Base-by-base conservation (phyloP, 805 yeast species). In the Brettanomyces naardenensis region DNA sequence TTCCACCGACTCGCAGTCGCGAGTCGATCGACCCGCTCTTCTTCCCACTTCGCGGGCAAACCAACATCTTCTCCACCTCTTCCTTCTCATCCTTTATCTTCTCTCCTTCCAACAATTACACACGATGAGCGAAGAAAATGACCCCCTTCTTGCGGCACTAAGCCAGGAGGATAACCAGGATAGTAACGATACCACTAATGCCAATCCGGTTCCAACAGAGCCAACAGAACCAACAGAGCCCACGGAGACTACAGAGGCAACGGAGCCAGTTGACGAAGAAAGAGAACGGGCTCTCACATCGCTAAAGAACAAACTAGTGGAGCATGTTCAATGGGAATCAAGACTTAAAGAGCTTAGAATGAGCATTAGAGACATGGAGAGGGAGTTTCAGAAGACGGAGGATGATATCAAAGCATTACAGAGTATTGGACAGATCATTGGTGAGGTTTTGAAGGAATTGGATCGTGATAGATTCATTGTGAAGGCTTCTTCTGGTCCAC, bases 401-500 rank as follows among this genome's bases (percentile, higher is more conserved):
- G 86, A 88, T 49, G 98, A 92, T 53, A 92, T 92, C 60, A 90
- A 88, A 64, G 97, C 97, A 14, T 70, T 92, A 47, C 98, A 92
- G 63, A 81, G 94, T 46, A 95, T 92, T 44, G 98, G 98, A 3
- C 98, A 92, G 63, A 79, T 92, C 55, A 84, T 92, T 48, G 98
- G 98, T 40, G 98, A 92, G 62, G 95, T 92, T 21, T 74, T 92
- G 65, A 92, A 92, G 61, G 96, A 88, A 59, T 69, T 92, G 52
- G 95, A 90, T 45, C 95, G 86, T 36, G 98, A 92, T 58, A 71
- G 95, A 51, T 92, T 80, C 59, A 90, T 90, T 47, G 97, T 92
- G 36, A 90, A 90, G 66, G 97, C 97, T 2, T 83, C 95, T 11
- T 82, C 92, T 32, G 98, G 98, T 4, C 98, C 98, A 31, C 75